These are phyloP conservation scores for Lophiostoma macrostomum DNA, from an alignment of 495 filamentous ascomycete genomes.

Conservation along the genomic window DNA sequence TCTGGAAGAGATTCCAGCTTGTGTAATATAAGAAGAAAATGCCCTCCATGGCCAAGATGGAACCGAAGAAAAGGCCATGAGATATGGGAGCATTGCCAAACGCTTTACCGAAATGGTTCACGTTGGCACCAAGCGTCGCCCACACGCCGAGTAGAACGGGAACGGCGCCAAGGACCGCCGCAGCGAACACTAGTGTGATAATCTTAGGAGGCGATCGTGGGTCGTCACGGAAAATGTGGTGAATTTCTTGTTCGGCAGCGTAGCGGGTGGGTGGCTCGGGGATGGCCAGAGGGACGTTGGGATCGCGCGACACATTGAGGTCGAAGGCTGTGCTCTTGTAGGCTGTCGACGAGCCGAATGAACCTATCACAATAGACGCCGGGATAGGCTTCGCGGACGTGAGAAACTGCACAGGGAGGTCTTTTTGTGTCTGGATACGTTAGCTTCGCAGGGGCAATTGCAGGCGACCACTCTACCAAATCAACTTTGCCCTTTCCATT, in stretches of 20 bases:
- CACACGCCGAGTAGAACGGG: conserved; percentile 72
- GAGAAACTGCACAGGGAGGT: conserved; percentile 82
- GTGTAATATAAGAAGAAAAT: conserved; percentile 95
- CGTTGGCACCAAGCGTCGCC: conserved; percentile 77
- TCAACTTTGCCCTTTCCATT: conserved; percentile 80
- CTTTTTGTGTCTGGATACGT: conserved; percentile 71
- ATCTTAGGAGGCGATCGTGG: conserved; percentile 78
- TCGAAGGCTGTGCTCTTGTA: conserved; percentile 64
- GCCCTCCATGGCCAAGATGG: conserved; percentile 79
- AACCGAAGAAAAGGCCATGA: conserved; percentile 77
- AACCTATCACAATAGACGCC: conserved; percentile 78
- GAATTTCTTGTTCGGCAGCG: conserved; percentile 76
- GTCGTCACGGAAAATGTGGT: conserved; percentile 83
- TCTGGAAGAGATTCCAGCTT: conserved; percentile 90
- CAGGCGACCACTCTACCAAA: conserved; percentile 57
- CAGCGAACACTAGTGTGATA: conserved; percentile 73
- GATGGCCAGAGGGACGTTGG: conserved; percentile 54
- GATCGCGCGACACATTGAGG: conserved; percentile 61
- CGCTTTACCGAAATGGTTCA: conserved; percentile 73
- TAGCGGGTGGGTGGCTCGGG: conserved; percentile 71
- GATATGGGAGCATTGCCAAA: conserved; percentile 69
- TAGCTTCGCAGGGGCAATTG: conserved; percentile 29
- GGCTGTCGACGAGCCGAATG: conserved; percentile 72
- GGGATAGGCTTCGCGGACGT: conserved; percentile 60
- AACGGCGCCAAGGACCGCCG: conserved; percentile 66